Conservation (phyloP, 805 yeast species). For the Saturnispora kantuleensis region DNA sequence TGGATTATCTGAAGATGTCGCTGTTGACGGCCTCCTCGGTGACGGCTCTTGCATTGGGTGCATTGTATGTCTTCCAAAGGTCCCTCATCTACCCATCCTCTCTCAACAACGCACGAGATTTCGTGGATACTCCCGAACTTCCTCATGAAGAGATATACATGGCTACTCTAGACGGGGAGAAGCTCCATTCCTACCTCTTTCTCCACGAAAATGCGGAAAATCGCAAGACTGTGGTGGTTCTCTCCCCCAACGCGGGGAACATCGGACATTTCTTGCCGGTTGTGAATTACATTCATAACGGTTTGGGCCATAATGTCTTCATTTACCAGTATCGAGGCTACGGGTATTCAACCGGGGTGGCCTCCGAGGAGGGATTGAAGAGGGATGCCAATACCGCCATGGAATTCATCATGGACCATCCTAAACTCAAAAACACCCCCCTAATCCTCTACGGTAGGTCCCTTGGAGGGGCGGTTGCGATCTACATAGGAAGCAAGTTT, state of each 20-base stretch:
- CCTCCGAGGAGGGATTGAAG: constrained; percentile 74
- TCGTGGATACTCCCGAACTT: constrained; percentile 73
- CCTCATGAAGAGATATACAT: constrained; percentile 53
- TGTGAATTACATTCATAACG: constrained; percentile 54
- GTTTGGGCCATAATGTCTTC: constrained; percentile 65
- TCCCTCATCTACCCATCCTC: constrained; percentile 74
- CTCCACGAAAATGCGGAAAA: constrained; percentile 45
- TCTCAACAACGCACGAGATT: constrained; percentile 61
- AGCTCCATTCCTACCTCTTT: constrained; percentile 54
- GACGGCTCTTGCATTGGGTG: constrained; percentile 13
- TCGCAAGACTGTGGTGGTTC: constrained; percentile 55
- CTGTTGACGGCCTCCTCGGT: constrained; percentile 7
- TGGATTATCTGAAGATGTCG: constrained; percentile 2
- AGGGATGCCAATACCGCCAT: constrained; percentile 69
- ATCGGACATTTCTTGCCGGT: constrained; percentile 86
- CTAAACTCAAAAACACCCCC: constrained; percentile 41
- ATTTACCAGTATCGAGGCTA: constrained; percentile 88
- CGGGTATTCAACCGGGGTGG: constrained; percentile 67
- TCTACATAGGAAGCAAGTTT: constrained; percentile 61
- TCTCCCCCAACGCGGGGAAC: constrained; percentile 90
- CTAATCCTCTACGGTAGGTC: constrained; percentile 78
- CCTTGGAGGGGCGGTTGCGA: constrained; percentile 90
- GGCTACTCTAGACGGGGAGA: constrained; percentile 60
- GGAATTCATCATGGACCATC: constrained; percentile 44
- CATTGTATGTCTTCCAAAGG: constrained; percentile 15